Evolutionary conservation across 164 flowering plant genomes (phyloP).

Genomic region (Kingdonia uniflora): DNA sequence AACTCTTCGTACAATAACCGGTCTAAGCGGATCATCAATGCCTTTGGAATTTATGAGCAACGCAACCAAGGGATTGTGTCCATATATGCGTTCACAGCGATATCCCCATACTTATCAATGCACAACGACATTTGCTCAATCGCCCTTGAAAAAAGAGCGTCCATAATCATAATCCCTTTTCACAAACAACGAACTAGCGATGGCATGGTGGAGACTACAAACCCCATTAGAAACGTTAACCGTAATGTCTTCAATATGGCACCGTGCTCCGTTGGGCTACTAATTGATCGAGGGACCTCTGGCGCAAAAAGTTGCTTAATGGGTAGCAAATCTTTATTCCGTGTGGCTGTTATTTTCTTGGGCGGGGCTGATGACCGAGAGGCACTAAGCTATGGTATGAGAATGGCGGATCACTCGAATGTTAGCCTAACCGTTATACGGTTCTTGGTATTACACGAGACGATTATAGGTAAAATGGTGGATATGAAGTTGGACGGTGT

Average conservation of each 20-base stretch:
- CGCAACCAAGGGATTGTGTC: constrained; percentile 14
- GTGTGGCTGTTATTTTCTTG: constrained; percentile 28
- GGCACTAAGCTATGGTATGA: constrained; percentile 28
- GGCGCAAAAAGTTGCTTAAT: neutral
- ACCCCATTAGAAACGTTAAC: constrained; percentile 19
- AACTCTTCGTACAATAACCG: neutral
- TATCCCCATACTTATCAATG: constrained; percentile 28
- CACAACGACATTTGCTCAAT: constrained; percentile 39
- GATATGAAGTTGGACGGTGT: constrained; percentile 18
- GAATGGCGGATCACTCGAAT: constrained; percentile 25
- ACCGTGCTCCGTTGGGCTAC: constrained; percentile 48
- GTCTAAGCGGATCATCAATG: constrained; percentile 22
- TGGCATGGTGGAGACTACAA: constrained; percentile 11
- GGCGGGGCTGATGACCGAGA: constrained; percentile 51
- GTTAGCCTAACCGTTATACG: constrained; percentile 27
- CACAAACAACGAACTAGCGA: constrained; percentile 35
- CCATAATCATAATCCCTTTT: constrained; percentile 42
- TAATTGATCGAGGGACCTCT: constrained; percentile 26
- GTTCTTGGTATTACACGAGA: constrained; percentile 3
- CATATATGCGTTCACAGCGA: constrained; percentile 25
- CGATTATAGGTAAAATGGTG: constrained; percentile 4
- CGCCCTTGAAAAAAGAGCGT: constrained; percentile 24
- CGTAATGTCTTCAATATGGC: constrained; percentile 23
- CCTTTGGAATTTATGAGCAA: constrained; percentile 24
- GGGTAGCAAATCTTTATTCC: neutral